phyloP scores from a whole-genome alignment of 2,329 filamentous ascomycete genomes.

The Westerdykella aurantiaca region DNA sequence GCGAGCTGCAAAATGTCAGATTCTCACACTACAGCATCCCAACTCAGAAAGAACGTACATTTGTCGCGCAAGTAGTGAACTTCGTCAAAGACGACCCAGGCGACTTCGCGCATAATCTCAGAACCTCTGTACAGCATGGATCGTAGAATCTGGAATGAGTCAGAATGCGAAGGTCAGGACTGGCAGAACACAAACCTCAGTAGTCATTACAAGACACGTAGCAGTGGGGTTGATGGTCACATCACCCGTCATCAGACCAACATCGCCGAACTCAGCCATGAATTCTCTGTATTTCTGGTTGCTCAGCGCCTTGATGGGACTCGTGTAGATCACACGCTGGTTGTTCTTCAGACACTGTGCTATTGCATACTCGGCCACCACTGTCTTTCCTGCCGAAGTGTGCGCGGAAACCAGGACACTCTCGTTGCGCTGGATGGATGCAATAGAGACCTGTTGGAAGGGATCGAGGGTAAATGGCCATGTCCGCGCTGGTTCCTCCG shows the following conservation, averaged over 20 bases:
- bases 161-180: conserved; percentile 5
- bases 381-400: conserved; percentile 95
- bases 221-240: conserved; percentile 98
- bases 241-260: conserved; percentile 97
- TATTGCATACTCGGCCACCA: conserved; percentile 96
- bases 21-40: background rate
- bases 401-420: conserved; percentile 96
- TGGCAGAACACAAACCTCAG: conserved; percentile 51
- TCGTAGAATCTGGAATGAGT: conserved; percentile 67
- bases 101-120: conserved; percentile 98
- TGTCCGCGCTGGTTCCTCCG: conserved; percentile 73
- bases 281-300: conserved; percentile 99
- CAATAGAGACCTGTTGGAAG: conserved; percentile 91
- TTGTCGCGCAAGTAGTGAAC: conserved; percentile 98
- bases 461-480: conserved; percentile 93
- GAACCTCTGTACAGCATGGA: conserved; percentile 98
- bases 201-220: conserved; percentile 98
- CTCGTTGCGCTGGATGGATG: conserved; percentile 92
- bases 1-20: conserved; percentile 46
- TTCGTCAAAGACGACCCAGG: conserved; percentile 97
- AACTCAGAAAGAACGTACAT: conserved; percentile 29
- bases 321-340: conserved; percentile 97
- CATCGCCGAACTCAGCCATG: conserved; percentile 89
- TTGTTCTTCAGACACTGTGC: conserved; percentile 96
- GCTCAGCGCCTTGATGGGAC: conserved; percentile 96